Conservation (phyloP, 306 rosid species). For the Citrullus amarus region DNA sequence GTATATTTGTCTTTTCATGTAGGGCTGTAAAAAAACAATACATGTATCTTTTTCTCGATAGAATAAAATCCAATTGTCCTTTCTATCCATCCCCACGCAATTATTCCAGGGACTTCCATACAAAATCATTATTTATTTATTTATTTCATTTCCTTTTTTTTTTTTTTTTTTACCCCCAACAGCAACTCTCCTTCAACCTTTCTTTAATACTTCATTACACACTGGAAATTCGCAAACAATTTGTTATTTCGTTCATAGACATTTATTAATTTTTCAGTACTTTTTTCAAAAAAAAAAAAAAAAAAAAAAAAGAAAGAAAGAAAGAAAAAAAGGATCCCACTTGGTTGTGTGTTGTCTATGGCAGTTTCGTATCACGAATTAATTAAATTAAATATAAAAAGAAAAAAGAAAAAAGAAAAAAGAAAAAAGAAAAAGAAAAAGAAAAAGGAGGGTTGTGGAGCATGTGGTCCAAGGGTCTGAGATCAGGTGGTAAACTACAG, state of each 20-base stretch:
- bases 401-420: neutral
- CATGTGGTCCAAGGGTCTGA: neutral
- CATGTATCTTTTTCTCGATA: neutral
- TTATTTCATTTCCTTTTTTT: no score
- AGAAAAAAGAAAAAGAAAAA: no score
- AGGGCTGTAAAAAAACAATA: neutral
- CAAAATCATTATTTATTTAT: neutral
- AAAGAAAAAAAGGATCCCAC: neutral
- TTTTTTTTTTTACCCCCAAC: no score
- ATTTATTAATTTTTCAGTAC: no score
- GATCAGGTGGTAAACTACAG: neutral
- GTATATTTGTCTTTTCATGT: neutral
- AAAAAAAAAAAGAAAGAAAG: neutral
- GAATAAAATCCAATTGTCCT: neutral
- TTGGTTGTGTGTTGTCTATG: neutral
- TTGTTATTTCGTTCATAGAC: no score
- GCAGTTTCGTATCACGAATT: neutral
- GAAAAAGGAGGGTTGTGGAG: neutral
- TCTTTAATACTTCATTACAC: no score
- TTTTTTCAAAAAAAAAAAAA: no score
- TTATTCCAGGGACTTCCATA: neutral
- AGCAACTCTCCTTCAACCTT: no score
- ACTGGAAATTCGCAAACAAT: no score
- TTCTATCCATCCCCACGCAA: neutral
- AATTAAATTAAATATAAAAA: neutral